These are phyloP conservation scores for Aspergillus aculeatinus DNA, from an alignment of 2,329 filamentous ascomycete genomes.

Conservation along the genomic window DNA sequence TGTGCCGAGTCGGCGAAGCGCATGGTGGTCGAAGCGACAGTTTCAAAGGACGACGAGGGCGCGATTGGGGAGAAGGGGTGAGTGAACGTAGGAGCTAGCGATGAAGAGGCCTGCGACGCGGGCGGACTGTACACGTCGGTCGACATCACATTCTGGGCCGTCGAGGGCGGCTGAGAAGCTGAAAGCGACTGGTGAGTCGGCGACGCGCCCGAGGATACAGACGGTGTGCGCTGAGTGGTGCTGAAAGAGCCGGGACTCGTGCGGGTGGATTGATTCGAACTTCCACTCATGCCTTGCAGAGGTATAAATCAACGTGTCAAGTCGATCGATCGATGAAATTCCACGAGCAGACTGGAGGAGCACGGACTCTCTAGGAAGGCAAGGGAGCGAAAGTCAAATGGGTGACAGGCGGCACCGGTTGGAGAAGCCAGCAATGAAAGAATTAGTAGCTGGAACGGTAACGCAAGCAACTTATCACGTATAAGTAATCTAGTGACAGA, in stretches of 20 bases:
- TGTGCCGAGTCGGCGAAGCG: slow-evolving; percentile 36
- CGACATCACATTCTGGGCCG: slow-evolving; percentile 45
- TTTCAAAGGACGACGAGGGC: slow-evolving; percentile 38
- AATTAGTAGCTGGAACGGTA: slow-evolving; percentile 1
- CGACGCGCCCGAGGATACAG: slow-evolving; percentile 41
- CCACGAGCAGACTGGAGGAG: slow-evolving; percentile 11
- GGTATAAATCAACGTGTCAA: slow-evolving; percentile 11
- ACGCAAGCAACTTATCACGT: neutral
- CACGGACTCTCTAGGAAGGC: slow-evolving; percentile 17
- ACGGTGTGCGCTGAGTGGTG: slow-evolving; percentile 41
- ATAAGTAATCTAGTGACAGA: neutral
- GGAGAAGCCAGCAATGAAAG: neutral
- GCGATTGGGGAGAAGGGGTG: slow-evolving; percentile 42
- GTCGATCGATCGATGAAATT: slow-evolving; percentile 15
- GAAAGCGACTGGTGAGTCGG: slow-evolving; percentile 36
- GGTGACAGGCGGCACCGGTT: slow-evolving; percentile 13
- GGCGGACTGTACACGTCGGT: slow-evolving; percentile 44
- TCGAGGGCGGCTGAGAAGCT: slow-evolving; percentile 36
- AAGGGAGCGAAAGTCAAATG: slow-evolving; percentile 17
- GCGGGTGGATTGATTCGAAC: slow-evolving; percentile 43
- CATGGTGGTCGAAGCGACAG: slow-evolving; percentile 31
- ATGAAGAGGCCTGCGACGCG: slow-evolving; percentile 37
- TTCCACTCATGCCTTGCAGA: slow-evolving; percentile 43
- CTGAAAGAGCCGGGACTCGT: slow-evolving; percentile 43
- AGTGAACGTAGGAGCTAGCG: slow-evolving; percentile 36